Evolutionary conservation across 805 yeast species (phyloP), one percentile per base, ranked within the genome.

Genomic region (Hyphopichia homilentoma): DNA sequence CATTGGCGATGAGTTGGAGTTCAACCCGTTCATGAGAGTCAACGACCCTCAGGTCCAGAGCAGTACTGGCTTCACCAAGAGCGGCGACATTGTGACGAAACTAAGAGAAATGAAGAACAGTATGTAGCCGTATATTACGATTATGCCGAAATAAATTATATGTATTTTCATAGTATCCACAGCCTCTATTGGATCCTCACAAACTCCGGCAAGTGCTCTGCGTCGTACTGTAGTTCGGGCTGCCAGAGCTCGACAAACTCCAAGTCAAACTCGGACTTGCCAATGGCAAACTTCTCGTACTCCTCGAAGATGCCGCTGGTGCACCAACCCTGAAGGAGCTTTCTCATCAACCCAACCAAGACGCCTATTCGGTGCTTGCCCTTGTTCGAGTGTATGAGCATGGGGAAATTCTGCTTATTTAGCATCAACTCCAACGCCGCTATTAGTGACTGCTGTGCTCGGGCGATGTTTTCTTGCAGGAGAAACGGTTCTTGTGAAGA

Each of bases 301-400:
- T 90, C 98, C 54, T 88, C 96, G 57, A 87, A 93, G 5, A 87
- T 82, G 2, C 96, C 95, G 32, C 95, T 81, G 47, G 86, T 69
- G 37, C 93, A 79, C 98, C 98, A 90, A 2, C 94, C 94, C 57
- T 88, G 96, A 28, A 88, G 61, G 32, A 83, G 55, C 51, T 86
- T 87, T 30, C 98, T 64, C 72, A 90, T 79, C 19, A 87, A 70
- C 0, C 96, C 98, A n/a, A 89, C 94, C 25, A 89, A 66, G 1
- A 93, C 89, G 0, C 97, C 97, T 2, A 87, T 89, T 26, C 98
- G 61, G 54, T 90, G 98, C 56, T 93, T 93, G n/a, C 98, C 98
- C 62, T 90, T 90, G 57, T 93, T 87, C 3, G 96, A 87, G 55
- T 93, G 97, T 8, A 90, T 75, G 35, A 90, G 65, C 8, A 90